Percentiles rank a stretch among this genome's conserved stretches.
phyloP scores from a whole-genome alignment of 257 asterid species.

The Penstemon newberryi region DNA sequence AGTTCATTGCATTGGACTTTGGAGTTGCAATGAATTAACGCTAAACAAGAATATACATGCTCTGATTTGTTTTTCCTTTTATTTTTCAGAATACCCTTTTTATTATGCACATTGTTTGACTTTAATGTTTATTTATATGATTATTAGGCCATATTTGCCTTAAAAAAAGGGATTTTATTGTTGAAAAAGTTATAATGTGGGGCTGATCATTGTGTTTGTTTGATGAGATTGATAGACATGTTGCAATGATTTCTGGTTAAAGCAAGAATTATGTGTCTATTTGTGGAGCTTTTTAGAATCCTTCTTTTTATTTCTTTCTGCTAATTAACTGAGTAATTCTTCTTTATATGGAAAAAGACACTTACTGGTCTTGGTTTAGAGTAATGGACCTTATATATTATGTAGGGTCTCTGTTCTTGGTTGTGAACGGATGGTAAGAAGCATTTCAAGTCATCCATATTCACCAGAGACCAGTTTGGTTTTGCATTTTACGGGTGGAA shows the following conservation, averaged over 20 bases:
- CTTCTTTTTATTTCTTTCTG: neutral
- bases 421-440: constrained; percentile 27
- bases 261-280: neutral
- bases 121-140: neutral
- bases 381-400: constrained; percentile 22
- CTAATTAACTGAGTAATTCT: neutral
- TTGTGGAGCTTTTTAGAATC: too few relatives aligned
- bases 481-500: constrained; percentile 19
- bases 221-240: neutral
- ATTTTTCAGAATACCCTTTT: neutral
- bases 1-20: too few relatives aligned
- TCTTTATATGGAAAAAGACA: constrained; percentile 2
- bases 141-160: constrained; percentile 1
- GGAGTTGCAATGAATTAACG: too few relatives aligned
- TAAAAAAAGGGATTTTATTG: neutral
- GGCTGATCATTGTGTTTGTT: neutral
- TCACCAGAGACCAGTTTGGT: constrained; percentile 14
- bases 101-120: neutral
- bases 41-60: too few relatives aligned
- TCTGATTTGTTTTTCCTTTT: too few relatives aligned
- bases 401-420: constrained; percentile 41
- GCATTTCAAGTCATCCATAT: constrained; percentile 18
- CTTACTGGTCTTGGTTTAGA: neutral
- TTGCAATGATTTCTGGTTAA: constrained; percentile 1
- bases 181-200: neutral